Evolutionary conservation across 257 asterid species (phyloP).

Genomic region (Perilla frutescens): DNA sequence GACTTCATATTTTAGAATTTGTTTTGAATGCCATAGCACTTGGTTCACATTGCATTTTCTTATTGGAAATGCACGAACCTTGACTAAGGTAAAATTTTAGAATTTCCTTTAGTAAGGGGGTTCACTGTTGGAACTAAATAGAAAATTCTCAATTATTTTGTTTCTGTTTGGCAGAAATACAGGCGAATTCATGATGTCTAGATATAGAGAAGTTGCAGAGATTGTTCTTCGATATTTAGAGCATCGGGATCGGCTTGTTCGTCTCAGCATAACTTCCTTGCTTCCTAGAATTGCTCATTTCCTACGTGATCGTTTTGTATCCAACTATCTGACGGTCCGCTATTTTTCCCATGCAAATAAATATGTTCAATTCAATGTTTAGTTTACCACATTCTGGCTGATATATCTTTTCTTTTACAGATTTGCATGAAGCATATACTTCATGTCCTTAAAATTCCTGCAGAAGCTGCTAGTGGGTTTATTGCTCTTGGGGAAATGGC

Average conservation of each 20-base stretch:
- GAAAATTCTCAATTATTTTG: constrained; percentile 8
- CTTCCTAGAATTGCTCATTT: constrained; percentile 99
- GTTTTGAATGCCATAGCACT: constrained; percentile 23
- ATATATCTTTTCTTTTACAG: constrained; percentile 52
- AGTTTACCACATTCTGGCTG: constrained; percentile 31
- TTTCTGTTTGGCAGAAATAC: constrained; percentile 76
- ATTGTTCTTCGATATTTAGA: constrained; percentile 96
- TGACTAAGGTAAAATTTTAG: constrained; percentile 12
- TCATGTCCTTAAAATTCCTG: constrained; percentile 95
- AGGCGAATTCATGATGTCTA: constrained; percentile 99
- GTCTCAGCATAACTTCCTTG: constrained; percentile 97
- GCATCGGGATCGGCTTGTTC: constrained; percentile 97
- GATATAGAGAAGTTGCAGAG: constrained; percentile 99
- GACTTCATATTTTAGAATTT: constrained; percentile 13
- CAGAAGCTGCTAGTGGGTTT: constrained; percentile 97
- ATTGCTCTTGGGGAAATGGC: constrained; percentile 99
- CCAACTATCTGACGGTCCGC: constrained; percentile 87
- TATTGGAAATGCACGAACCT: constrained; percentile 21
- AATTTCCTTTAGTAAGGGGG: not conserved
- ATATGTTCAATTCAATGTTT: constrained; percentile 14
- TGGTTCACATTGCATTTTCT: constrained; percentile 18
- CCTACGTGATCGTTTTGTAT: constrained; percentile 97
- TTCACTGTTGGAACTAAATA: constrained; percentile 24
- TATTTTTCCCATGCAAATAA: constrained; percentile 22
- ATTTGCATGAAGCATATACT: constrained; percentile 99